Percentiles rank a stretch among this genome's conserved stretches.
These are phyloP conservation scores for Ascochyta clinopodiicola DNA, from an alignment of 2,329 filamentous ascomycete genomes.

Conservation along the genomic window DNA sequence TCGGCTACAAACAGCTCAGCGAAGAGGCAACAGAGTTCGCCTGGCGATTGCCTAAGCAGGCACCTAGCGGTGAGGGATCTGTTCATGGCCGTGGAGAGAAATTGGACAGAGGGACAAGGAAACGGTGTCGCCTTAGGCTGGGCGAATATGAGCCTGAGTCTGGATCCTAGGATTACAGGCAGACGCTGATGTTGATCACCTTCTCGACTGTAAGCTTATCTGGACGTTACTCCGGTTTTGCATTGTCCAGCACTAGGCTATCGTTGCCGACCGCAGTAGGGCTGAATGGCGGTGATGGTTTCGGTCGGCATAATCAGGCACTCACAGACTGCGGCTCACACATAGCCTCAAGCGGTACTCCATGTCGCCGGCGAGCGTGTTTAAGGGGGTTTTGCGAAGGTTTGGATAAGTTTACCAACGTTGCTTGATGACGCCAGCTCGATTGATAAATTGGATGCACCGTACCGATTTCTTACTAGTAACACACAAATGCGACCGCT, in stretches of 20 bases:
- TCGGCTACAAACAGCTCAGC: conserved; percentile 18
- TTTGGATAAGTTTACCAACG: not conserved
- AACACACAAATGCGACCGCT: too few relatives aligned
- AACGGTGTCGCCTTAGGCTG: conserved; percentile 21
- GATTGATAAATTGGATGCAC: not conserved
- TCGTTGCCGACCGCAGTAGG: not conserved
- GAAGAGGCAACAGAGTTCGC: conserved; percentile 30
- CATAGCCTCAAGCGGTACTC: not conserved
- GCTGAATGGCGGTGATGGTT: not conserved
- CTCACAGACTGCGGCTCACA: not conserved
- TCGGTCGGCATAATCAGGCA: not conserved
- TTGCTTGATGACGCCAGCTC: not conserved
- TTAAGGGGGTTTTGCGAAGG: not conserved
- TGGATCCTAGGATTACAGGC: conserved; percentile 14
- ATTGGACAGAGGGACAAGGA: conserved; percentile 42
- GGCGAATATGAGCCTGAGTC: conserved; percentile 11
- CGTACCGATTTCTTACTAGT: not conserved
- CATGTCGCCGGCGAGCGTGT: not conserved
- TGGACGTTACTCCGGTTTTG: not conserved
- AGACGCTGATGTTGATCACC: not conserved
- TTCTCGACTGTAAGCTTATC: not conserved
- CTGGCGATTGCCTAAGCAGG: conserved; percentile 40
- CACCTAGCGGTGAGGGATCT: conserved; percentile 46
- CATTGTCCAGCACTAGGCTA: not conserved
- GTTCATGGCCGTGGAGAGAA: conserved; percentile 48